Conservation (phyloP, 148 eudicot species). For the Rhododendron ferrugineum region DNA sequence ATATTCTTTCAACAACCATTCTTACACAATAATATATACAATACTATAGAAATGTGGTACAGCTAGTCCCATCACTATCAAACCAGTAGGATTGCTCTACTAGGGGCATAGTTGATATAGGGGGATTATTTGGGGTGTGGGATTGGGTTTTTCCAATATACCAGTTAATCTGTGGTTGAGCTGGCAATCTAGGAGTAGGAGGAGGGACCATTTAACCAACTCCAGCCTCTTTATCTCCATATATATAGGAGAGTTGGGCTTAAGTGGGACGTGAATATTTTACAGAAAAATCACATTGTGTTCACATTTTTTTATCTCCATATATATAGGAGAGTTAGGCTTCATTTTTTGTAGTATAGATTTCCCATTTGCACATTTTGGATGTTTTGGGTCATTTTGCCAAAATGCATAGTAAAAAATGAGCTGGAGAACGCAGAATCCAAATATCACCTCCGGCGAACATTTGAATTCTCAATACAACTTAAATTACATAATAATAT, state of each 20-base stretch:
- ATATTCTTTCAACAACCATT: not conserved
- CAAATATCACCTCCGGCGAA: not conserved
- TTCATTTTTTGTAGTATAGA: not conserved
- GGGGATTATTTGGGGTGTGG: not conserved
- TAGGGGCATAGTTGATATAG: not conserved
- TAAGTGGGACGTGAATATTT: not conserved
- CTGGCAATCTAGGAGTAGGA: not conserved
- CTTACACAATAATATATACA: not conserved
- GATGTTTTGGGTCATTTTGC: not conserved
- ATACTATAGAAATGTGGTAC: not conserved
- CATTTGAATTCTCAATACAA: not conserved
- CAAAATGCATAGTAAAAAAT: not conserved
- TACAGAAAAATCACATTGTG: not conserved
- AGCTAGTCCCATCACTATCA: not conserved
- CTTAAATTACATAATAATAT: not conserved
- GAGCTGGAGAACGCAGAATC: not conserved
- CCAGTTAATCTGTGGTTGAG: not conserved
- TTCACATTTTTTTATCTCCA: not conserved
- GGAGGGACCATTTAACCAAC: not conserved
- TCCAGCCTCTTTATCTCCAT: not conserved
- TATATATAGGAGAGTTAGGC: too few species aligned
- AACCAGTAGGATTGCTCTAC: not conserved
- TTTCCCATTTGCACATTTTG: not conserved
- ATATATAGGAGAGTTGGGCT: not conserved
- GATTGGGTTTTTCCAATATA: not conserved